Percentiles rank a stretch among this genome's conserved stretches.
Evolutionary conservation across 495 filamentous ascomycete genomes (phyloP).

Genomic region (Paragyromitra xinjiangensis): DNA sequence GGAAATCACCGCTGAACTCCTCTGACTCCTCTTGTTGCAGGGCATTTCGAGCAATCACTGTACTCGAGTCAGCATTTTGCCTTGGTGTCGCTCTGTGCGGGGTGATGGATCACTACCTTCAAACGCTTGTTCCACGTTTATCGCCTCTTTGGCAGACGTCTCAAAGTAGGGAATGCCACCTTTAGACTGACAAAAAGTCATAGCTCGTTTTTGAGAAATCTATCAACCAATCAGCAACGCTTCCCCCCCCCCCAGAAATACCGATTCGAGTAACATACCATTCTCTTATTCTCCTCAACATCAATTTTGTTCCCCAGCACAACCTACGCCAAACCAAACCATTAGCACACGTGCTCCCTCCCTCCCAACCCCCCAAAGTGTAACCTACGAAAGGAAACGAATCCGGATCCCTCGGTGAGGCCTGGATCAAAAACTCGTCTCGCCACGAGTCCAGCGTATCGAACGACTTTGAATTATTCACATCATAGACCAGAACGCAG

Average conservation of each 20-base stretch:
- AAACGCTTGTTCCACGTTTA: slow-evolving; percentile 98
- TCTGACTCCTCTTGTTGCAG: slow-evolving; percentile 95
- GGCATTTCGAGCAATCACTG: slow-evolving; percentile 96
- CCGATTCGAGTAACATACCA: slow-evolving; percentile 63
- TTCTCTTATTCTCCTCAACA: slow-evolving; percentile 95
- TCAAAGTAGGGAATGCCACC: slow-evolving; percentile 98
- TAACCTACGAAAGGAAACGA: slow-evolving; percentile 94
- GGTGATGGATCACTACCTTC: slow-evolving; percentile 70
- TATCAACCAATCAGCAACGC: slow-evolving; percentile 51
- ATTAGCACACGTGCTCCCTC: slow-evolving; percentile 16
- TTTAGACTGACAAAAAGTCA: slow-evolving; percentile 97
- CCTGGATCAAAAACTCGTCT: slow-evolving; percentile 98
- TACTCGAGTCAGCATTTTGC: slow-evolving; percentile 15
- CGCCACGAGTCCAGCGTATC: slow-evolving; percentile 98
- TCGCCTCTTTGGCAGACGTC: slow-evolving; percentile 97
- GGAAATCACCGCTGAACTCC: slow-evolving; percentile 90
- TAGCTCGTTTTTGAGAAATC: slow-evolving; percentile 93
- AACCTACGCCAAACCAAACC: slow-evolving; percentile 64
- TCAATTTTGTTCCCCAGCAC: slow-evolving; percentile 99
- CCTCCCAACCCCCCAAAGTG: neutral
- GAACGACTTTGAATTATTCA: slow-evolving; percentile 99
- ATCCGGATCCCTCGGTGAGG: slow-evolving; percentile 93
- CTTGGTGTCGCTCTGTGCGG: slow-evolving; percentile 5
- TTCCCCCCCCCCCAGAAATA: neutral
- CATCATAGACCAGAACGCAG: slow-evolving; percentile 97